Conservation (phyloP, 257 asterid genomes). For the Solanum appendiculatum region DNA sequence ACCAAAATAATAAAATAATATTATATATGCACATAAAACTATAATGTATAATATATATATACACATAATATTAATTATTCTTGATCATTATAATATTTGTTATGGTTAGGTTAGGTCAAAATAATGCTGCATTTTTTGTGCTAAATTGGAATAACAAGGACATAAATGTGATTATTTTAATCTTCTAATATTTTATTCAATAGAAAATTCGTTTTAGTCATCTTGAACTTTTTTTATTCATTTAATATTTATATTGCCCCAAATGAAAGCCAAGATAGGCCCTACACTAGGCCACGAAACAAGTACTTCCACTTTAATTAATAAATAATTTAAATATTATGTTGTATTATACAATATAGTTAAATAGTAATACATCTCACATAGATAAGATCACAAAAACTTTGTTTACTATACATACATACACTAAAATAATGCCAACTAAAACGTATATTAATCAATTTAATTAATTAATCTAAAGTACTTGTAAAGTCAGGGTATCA, state of each 20-base stretch:
- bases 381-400: constrained; percentile 21
- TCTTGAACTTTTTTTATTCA: not conserved
- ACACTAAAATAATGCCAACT: constrained; percentile 4
- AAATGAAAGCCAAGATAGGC: constrained; percentile 33
- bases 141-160: constrained; percentile 6
- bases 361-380: constrained; percentile 1
- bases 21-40: not conserved
- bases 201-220: constrained; percentile 16
- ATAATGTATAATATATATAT: not conserved
- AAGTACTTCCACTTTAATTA: not conserved
- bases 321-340: not conserved
- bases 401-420: not conserved
- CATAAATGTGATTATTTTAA: constrained; percentile 10
- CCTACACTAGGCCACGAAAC: constrained; percentile 21
- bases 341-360: not conserved
- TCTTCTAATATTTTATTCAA: not conserved
- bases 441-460: not conserved
- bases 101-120: constrained; percentile 34
- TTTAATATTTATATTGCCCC: constrained; percentile 21
- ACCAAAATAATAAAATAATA: constrained; percentile 14
- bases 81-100: not conserved
- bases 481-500: constrained; percentile 32
- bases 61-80: not conserved
- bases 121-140: constrained; percentile 25
- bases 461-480: constrained; percentile 3